phyloP scores from a whole-genome alignment of 139 green algal genomes.

The Tetradesmus obliquus region DNA sequence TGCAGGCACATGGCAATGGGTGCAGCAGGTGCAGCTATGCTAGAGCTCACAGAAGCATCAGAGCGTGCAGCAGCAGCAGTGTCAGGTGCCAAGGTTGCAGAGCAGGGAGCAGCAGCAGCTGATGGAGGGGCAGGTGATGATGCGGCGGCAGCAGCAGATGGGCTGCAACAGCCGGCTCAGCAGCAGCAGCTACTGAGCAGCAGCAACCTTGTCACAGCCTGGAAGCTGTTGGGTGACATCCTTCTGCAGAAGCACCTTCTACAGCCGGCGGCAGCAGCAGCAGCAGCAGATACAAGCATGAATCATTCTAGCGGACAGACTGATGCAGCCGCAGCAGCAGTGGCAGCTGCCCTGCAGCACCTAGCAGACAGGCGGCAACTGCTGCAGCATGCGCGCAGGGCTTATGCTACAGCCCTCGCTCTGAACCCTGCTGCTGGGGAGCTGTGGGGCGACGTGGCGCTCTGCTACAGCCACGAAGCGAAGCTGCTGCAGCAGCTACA shows the following conservation, averaged over 20 bases:
- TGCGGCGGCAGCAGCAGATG: not conserved
- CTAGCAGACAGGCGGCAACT: conserved; percentile 47
- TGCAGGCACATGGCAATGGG: conserved; percentile 58
- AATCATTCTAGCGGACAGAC: not conserved
- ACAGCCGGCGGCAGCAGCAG: conserved; percentile 22
- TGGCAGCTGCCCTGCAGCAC: conserved; percentile 10
- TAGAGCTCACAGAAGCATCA: conserved; percentile 62
- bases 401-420: conserved; percentile 74
- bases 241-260: conserved; percentile 64
- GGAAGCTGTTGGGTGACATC: conserved; percentile 83
- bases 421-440: conserved; percentile 59
- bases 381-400: conserved; percentile 52
- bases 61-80: conserved; percentile 2
- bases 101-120: not conserved
- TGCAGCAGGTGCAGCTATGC: conserved; percentile 59
- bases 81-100: conserved; percentile 38
- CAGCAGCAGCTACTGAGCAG: conserved; percentile 40
- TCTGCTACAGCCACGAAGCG: conserved; percentile 42
- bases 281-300: not conserved
- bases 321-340: not conserved
- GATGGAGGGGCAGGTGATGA: not conserved
- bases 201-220: conserved; percentile 51
- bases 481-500: conserved; percentile 35
- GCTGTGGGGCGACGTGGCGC: conserved; percentile 69
- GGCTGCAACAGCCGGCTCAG: conserved; percentile 61